Evolutionary conservation across 2,329 filamentous ascomycete species (phyloP).

Genomic region (Epichloe typhina): DNA sequence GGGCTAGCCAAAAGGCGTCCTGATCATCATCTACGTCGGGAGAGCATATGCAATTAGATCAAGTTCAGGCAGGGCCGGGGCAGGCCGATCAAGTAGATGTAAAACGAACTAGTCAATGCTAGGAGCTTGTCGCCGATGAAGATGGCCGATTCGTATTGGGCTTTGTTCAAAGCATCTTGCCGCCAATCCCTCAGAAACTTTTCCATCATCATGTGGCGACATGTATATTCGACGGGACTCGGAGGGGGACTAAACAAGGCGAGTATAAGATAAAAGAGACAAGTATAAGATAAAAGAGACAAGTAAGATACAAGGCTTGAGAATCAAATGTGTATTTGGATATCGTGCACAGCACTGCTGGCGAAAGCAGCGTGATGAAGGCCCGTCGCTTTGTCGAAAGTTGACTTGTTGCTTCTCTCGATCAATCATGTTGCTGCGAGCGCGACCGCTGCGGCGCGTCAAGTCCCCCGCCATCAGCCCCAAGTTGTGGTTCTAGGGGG

Average conservation of each 20-base stretch:
- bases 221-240: background rate
- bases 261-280: background rate
- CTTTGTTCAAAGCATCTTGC: slow-evolving; percentile 88
- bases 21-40: slow-evolving; percentile 62
- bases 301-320: background rate
- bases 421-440: background rate
- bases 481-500: background rate
- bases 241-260: background rate
- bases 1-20: slow-evolving; percentile 91
- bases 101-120: slow-evolving; percentile 70
- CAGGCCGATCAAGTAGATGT: background rate
- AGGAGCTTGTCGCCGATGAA: slow-evolving; percentile 96
- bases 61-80: background rate
- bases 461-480: too few species aligned
- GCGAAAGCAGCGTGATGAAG: background rate
- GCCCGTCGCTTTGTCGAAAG: background rate
- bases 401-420: background rate
- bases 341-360: background rate
- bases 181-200: slow-evolving; percentile 87
- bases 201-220: slow-evolving; percentile 69
- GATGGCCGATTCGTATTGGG: slow-evolving; percentile 91
- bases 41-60: background rate
- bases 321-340: too few species aligned
- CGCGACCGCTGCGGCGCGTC: background rate
- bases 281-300: background rate